These are phyloP conservation scores for Graphilbum sp. DNA, from an alignment of 2,329 filamentous ascomycete genomes.

Conservation along the genomic window DNA sequence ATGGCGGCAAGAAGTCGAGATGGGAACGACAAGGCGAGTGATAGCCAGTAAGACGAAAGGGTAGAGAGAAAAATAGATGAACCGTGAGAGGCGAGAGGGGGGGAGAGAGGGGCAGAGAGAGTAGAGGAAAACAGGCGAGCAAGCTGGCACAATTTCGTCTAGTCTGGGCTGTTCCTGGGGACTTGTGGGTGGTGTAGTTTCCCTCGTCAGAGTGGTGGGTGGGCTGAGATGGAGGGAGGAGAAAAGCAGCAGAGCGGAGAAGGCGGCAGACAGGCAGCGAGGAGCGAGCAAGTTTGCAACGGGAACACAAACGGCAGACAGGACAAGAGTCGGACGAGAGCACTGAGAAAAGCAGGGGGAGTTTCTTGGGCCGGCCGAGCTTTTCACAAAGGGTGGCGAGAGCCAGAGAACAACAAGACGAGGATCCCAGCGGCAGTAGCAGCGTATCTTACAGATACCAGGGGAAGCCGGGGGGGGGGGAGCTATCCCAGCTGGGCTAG, in stretches of 20 bases:
- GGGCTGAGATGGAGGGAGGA: no score
- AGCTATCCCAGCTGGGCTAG: slow-evolving; percentile 1
- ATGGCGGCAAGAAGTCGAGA: neutral
- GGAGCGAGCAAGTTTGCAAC: no score
- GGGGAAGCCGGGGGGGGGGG: neutral
- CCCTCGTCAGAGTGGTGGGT: no score
- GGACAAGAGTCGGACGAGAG: neutral
- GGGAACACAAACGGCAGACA: neutral
- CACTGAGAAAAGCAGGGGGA: neutral
- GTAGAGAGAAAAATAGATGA: neutral
- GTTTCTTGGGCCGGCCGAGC: neutral
- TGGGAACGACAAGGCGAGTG: neutral
- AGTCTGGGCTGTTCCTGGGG: no score
- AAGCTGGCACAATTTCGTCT: no score
- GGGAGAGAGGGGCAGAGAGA: neutral
- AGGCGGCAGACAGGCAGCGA: neutral
- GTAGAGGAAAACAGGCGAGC: neutral
- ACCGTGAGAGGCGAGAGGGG: neutral
- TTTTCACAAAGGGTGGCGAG: neutral
- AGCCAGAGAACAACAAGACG: neutral
- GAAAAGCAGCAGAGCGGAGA: neutral
- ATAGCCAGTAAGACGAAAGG: neutral
- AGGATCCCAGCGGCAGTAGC: no score
- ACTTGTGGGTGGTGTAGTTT: no score
- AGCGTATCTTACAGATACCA: no score